Percentiles rank a stretch among this genome's conserved stretches.
Evolutionary conservation across 1,284 basidiomycete species (phyloP).

Genomic region (Phaffia rhodozyma): DNA sequence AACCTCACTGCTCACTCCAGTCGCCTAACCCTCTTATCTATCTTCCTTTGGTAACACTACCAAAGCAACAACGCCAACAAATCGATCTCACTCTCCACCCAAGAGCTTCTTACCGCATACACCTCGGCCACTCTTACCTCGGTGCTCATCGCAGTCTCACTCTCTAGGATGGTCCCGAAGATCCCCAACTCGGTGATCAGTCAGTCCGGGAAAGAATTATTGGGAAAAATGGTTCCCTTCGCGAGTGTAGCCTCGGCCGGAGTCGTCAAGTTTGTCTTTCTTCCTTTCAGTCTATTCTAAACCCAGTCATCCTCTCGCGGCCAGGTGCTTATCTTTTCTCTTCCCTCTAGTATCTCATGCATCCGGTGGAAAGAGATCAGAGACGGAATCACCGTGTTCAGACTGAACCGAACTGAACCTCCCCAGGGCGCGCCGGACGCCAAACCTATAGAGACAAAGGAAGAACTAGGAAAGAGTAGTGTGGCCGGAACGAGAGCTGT

Average conservation of each 20-base stretch:
- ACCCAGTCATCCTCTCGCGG: background rate
- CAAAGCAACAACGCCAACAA: slow-evolving; percentile 41
- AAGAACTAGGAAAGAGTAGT: slow-evolving; percentile 36
- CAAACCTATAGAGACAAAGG: slow-evolving; percentile 27
- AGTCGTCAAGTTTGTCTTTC: slow-evolving; percentile 34
- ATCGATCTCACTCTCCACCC: slow-evolving; percentile 37
- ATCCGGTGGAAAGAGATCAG: slow-evolving; percentile 47
- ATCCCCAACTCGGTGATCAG: slow-evolving; percentile 27
- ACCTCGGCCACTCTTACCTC: slow-evolving; percentile 40
- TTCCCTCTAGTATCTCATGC: slow-evolving; percentile 33
- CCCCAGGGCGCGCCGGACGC: slow-evolving; percentile 19
- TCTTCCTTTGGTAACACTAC: slow-evolving; percentile 18
- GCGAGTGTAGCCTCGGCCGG: slow-evolving; percentile 41
- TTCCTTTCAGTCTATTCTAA: background rate
- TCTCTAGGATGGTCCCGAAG: slow-evolving; percentile 39
- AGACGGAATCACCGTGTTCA: slow-evolving; percentile 41
- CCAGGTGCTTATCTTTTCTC: background rate
- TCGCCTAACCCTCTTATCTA: background rate
- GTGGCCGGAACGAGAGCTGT: slow-evolving; percentile 41
- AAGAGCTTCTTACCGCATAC: slow-evolving; percentile 39
- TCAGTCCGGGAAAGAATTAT: slow-evolving; percentile 30
- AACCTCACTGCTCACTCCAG: no score
- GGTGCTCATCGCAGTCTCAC: slow-evolving; percentile 41
- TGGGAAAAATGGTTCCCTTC: slow-evolving; percentile 41
- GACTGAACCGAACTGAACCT: slow-evolving; percentile 23